Evolutionary conservation across 2,329 filamentous ascomycete species (phyloP).

Genomic region (Talaromyces verruculosus): DNA sequence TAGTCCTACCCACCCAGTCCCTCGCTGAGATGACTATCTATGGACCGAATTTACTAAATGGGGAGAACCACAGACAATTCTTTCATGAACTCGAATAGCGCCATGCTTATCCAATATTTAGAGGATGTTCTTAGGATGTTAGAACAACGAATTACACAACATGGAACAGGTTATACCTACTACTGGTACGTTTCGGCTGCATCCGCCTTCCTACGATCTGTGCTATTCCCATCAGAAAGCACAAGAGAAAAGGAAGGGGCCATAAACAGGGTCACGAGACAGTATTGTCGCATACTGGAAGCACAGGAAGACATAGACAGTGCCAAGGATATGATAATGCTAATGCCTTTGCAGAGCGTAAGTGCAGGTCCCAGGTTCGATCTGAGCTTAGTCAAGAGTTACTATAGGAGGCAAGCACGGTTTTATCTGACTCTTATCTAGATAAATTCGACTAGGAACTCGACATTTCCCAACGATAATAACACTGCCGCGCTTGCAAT

Average conservation of each 20-base stretch:
- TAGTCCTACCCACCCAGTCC: neutral
- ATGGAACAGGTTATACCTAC: constrained; percentile 38
- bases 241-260: constrained; percentile 29
- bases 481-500: neutral
- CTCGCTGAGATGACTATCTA: neutral
- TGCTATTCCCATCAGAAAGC: constrained; percentile 26
- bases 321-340: constrained; percentile 22
- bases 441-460: neutral
- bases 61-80: constrained; percentile 22
- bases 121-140: constrained; percentile 34
- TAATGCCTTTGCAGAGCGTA: constrained; percentile 2
- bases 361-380: constrained; percentile 2
- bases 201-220: constrained; percentile 31
- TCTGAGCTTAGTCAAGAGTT: neutral
- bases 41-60: neutral
- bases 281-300: constrained; percentile 26
- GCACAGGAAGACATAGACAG: constrained; percentile 24
- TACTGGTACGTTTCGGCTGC: constrained; percentile 39
- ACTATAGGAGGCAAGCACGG: neutral
- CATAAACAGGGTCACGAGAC: constrained; percentile 25
- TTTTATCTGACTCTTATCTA: neutral
- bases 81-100: constrained; percentile 23
- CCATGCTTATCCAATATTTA: constrained; percentile 24
- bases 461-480: neutral
- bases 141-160: constrained; percentile 34